Base-by-base conservation (phyloP, 306 rosid genomes). In the Abrus pulchellus region DNA sequence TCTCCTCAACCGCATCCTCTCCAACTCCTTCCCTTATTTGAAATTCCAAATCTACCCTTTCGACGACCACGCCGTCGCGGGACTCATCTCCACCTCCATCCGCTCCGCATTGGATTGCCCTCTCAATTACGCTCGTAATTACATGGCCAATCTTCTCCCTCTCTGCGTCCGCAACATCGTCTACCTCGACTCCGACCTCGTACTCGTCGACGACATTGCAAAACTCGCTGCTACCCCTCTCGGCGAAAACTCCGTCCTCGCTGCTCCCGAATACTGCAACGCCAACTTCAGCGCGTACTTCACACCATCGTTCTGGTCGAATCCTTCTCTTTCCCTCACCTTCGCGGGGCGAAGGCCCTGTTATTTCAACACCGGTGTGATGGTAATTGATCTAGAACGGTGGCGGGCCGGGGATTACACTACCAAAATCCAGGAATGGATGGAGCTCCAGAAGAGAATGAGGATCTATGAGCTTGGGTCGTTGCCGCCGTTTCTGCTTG, bases 231-330 rank as follows among this genome's bases (percentile, higher is more conserved):
- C 85, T 3, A 95, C 90, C 0, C 91, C 86, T 0, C 90, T 95
- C 5, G 70, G 77, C 9, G 57, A 7, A 0, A n/a, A 10, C 74
- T 1, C 85, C 9, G 94, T 92, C 36, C 91, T 95, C 8, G 99
- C 98, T n/a, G 99, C 99, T 0, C 99, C 99, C 14, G 97, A 95
- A 44, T 93, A 95, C 82, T 95, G 99, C 79, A 93, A 92, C 86
- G 99, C 99, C 5, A 90, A 95, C 69, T 91, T 95, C 85, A 91
- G 87, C 6, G 73, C 85, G 30, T 95, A 93, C 75, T 95, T 95
- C 74, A 95, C 99, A 0, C 94, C 97, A 0, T 52, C 93, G 32
- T 95, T 95, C 68, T 95, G 99, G 99, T 77, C 99, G 4, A 93
- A 90, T 80, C 98, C 98, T 0, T 83, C 94, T 0, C 88, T 95